A percentile compares a stretch with the other conserved stretches of the same genome.
These are phyloP conservation scores for Hygrocybe punicea DNA, from an alignment of 768 basidiomycete species.

Conservation along the genomic window DNA sequence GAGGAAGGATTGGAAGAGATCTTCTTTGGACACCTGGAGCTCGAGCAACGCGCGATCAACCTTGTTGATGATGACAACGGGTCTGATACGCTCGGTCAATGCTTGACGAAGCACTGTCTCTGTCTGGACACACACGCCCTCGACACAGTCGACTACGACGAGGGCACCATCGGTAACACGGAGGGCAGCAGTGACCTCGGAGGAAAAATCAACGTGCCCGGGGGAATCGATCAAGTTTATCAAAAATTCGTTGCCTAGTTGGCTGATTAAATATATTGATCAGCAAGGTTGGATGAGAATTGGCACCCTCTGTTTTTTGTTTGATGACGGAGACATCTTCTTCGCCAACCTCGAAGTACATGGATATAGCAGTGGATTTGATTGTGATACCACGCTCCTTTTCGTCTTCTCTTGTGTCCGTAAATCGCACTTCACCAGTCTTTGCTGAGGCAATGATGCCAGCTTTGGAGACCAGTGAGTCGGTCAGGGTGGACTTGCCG, in stretches of 20 bases:
- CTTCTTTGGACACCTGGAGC: constrained; percentile 95
- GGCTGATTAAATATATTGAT: neutral
- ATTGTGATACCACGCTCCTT: constrained; percentile 99
- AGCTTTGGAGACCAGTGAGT: constrained; percentile 98
- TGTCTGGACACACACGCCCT: constrained; percentile 99
- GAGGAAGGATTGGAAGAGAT: constrained; percentile 94
- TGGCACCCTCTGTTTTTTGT: constrained; percentile 86
- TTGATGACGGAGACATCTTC: constrained; percentile 82
- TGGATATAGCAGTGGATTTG: constrained; percentile 99
- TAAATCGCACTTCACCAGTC: constrained; percentile 96
- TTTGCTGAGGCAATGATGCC: constrained; percentile 96
- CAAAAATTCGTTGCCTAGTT: constrained; percentile 86
- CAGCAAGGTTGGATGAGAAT: neutral
- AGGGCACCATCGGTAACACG: constrained; percentile 99
- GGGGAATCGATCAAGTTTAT: constrained; percentile 99
- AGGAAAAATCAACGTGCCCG: constrained; percentile 99
- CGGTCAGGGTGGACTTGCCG: constrained; percentile 99
- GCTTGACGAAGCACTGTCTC: constrained; percentile 99
- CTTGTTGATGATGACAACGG: constrained; percentile 99
- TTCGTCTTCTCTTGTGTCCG: constrained; percentile 96
- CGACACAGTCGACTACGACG: constrained; percentile 98
- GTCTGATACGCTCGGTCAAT: constrained; percentile 97
- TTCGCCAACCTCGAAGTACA: constrained; percentile 97
- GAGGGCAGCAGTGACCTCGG: constrained; percentile 98
- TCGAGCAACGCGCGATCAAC: constrained; percentile 99